Evolutionary conservation across 2,329 filamentous ascomycete genomes (phyloP), one percentile per base, ranked within the genome.

Genomic region (Drechslerella coelobrocha): DNA sequence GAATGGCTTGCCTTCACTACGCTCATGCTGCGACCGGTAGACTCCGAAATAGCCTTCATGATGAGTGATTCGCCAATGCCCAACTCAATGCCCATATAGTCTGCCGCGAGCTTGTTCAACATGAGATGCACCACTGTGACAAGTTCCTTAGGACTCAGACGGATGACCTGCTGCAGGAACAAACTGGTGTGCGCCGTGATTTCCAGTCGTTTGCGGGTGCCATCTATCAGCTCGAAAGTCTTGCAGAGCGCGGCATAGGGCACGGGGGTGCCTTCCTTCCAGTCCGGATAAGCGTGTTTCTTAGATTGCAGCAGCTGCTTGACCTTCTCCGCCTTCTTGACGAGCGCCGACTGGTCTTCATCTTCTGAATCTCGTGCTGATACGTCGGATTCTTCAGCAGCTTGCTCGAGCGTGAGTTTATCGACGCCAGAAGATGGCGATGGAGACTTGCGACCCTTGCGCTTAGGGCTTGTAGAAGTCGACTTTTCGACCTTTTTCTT

Each of bases 51-150:
- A 3, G 94, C 91, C 79, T 97, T 99, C 92, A 97, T 97, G 76
- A 99, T 97, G 26, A 99, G 81, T 0, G 93, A 97, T 80, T 99
- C 94, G 62, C 94, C 94, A 75, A 99, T 99, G n/a, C 94, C 94
- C 27, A 99, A 84, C 79, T 99, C 94, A 73, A 99, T 92, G 19
- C 94, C 94, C 45, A 92, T 89, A 78, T 97, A 99, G 77, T 99
- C 94, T 2, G 94, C 93, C 1, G 94, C 94, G 24, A 99, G 86
- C 79, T 97, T 97, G 81, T 97, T 97, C 79, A 96, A 90, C 94
- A 99, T 97, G 27, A 99, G 85, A 73, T 96, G 83, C 23, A 97
- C 88, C 0, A 91, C 96, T 0, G 92, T 88, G 1, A 97, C 84
- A 19, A 99, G 83, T 77, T 99, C 94, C 14, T 88, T 83, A 0